Base-by-base conservation (phyloP, 371 early-diverging fungal species). In the Mucor indicus region DNA sequence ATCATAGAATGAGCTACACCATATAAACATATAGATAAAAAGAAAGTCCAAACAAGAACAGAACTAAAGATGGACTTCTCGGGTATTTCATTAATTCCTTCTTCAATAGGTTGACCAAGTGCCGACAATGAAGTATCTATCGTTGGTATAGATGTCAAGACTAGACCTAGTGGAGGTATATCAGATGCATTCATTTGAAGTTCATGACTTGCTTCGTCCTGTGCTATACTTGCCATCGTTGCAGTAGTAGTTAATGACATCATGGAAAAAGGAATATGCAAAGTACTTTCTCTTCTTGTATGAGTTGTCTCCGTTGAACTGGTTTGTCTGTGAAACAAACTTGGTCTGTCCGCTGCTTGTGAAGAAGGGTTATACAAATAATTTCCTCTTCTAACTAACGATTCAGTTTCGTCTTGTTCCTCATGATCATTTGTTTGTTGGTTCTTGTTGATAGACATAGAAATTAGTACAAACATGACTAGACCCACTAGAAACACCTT, bases 81-180 rank as follows among this genome's bases (percentile, higher is more conserved):
- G 9, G 57, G 45, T 29, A 23, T n/a, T 23, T 31, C 2, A 19
- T 29, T 29, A 6, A 10, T 20, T n/a, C 24, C 23, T 5, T 24
- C 30, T 12, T 55, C 48, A 10, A 48, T 53, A 13, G 57, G 16
- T 3, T 48, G 51, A 17, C 57, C 60, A 35, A 72, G 52, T 6
- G 60, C 63, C 20, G 66, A 66, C 6, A 72, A 32, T 3, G 69
- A 63, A 13, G 67, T 59, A 41, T 72, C 69, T 24, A 66, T 43
- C 2, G 72, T 60, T 4, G 72, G 72, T 17, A 72, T 66, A 17
- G 55, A 53, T 5, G 69, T 66, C 10, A 72, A 54, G 8, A 54
- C 69, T 20, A 72, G 55, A 8, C 72, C 72, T n/a, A 72, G 51
- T 4, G 72, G 38, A n/a, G 72, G 72, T 8, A 65, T 35, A 22